Base-by-base conservation (phyloP, 495 filamentous ascomycete genomes). In the Hyphodiscus hymeniophilus region DNA sequence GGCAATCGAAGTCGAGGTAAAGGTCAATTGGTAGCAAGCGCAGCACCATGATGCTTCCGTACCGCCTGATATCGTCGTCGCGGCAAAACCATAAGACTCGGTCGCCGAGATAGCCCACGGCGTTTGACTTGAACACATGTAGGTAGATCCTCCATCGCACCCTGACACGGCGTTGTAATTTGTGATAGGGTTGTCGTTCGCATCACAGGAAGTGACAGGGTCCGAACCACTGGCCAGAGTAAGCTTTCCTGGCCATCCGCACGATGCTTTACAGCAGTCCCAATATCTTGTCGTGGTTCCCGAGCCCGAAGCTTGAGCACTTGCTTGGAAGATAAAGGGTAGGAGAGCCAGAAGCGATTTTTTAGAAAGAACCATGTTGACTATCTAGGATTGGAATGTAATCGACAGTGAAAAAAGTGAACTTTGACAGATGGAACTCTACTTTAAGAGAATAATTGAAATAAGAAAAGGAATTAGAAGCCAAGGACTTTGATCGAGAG, bases 1-100 rank as follows among this genome's bases (percentile, higher is more conserved):
- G 71, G 36, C 51, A 8, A 76, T 70, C 0, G 76, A 57, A 0
- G 71, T 74, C 52, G 68, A 70, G 6, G 79, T 83, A 60, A 84
- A 82, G 7, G 77, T 81, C 39, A 82, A 62, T 63, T 82, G 70
- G 61, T 82, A 85, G 62, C 81, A 84, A 49, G 74, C 68, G 60
- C 81, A 84, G 68, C 81, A 84, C 80, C 79, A 84, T 3, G 55
- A 54, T 4, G 53, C 60, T 64, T 82, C 79, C 26, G 62, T 74
- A 45, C 67, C 63, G 39, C 73, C 75, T 3, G 58, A 48, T 51
- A 81, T 67, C 40, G 66, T 71, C 17, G 81, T 79, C 20, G 80
- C 79, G 3, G 79, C 78, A 62, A 75, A 84, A 24, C 81, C 81
- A 60, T 85, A 84, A 22, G 77, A 65, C 1, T 74, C 24, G 6